phyloP scores from a whole-genome alignment of 257 asterid species.

The Fraxinus cuspidata region DNA sequence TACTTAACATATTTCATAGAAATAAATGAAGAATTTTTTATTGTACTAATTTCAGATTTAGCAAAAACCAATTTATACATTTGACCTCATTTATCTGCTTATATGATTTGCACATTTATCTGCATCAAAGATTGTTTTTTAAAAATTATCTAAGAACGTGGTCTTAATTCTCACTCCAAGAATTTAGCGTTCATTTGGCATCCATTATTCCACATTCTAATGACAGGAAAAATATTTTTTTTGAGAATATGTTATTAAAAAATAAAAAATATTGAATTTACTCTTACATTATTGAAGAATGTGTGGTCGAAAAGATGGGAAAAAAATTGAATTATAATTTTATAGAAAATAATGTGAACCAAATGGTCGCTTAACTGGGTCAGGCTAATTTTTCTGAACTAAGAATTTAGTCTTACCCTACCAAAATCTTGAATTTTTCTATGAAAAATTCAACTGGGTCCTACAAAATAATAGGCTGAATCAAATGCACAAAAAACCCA shows the following conservation, averaged over 20 bases:
- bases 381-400: too few relatives aligned
- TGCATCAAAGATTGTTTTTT: not conserved
- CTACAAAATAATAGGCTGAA: conserved; percentile 17
- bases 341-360: too few relatives aligned
- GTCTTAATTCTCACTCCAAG: not conserved
- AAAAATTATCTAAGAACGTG: not conserved
- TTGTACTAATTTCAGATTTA: not conserved
- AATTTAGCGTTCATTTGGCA: not conserved
- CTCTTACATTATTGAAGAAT: too few relatives aligned
- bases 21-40: not conserved
- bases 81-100: too few relatives aligned
- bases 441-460: conserved; percentile 18
- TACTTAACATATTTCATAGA: not conserved
- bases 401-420: conserved; percentile 16
- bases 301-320: too few relatives aligned
- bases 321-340: too few relatives aligned
- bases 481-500: conserved; percentile 37
- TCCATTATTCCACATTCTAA: too few relatives aligned
- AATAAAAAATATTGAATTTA: too few relatives aligned
- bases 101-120: not conserved
- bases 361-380: too few relatives aligned
- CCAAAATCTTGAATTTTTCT: conserved; percentile 24
- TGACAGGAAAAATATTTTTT: too few relatives aligned
- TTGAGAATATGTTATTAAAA: too few relatives aligned
- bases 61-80: not conserved